These are phyloP conservation scores for Hypoxylon cercidicola DNA, from an alignment of 495 filamentous ascomycete species.

Conservation along the genomic window DNA sequence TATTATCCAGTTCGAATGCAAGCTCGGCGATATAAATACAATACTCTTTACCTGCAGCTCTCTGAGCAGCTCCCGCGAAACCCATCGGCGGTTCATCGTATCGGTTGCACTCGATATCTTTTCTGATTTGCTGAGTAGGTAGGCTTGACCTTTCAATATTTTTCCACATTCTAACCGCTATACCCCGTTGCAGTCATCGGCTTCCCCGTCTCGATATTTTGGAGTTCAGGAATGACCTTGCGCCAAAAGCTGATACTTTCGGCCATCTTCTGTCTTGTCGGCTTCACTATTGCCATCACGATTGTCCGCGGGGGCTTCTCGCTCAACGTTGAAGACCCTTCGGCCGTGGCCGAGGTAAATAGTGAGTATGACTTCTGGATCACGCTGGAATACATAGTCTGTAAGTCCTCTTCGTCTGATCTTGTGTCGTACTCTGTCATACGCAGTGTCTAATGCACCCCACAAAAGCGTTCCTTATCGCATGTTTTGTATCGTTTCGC, in stretches of 20 bases:
- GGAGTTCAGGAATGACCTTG: constrained; percentile 29
- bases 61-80: too few relatives aligned
- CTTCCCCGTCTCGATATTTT: constrained; percentile 43
- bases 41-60: too few relatives aligned
- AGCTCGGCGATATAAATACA: constrained; percentile 9
- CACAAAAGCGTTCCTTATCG: constrained; percentile 34
- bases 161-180: too few relatives aligned
- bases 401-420: constrained; percentile 12
- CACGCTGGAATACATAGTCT: constrained; percentile 24
- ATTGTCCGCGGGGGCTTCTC: constrained; percentile 37
- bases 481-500: constrained; percentile 42
- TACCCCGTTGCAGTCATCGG: constrained; percentile 39
- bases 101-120: constrained; percentile 34
- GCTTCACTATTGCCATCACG: constrained; percentile 43
- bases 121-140: constrained; percentile 41
- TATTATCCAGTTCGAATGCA: constrained; percentile 19
- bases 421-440: too few relatives aligned
- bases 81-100: constrained; percentile 1
- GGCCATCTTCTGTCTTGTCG: constrained; percentile 41
- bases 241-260: constrained; percentile 42
- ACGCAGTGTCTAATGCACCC: neutral
- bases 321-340: neutral
- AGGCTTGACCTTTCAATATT: too few relatives aligned
- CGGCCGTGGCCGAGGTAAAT: neutral
- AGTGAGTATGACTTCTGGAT: constrained; percentile 29